phyloP scores from a whole-genome alignment of 805 yeast species.

The Candida peoriensis region DNA sequence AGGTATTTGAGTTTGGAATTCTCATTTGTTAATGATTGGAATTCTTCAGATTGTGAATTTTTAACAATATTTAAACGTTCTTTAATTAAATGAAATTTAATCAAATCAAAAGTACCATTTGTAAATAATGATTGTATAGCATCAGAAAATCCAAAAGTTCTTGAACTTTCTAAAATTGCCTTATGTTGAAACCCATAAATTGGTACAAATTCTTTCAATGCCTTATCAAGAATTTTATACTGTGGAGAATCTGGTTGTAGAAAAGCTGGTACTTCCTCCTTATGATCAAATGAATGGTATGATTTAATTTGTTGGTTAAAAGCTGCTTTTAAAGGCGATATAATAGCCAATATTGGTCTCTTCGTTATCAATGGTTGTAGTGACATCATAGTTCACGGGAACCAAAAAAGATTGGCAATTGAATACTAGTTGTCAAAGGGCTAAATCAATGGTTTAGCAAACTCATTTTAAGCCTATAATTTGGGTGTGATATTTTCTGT shows the following conservation, averaged over 20 bases:
- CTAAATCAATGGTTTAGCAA: no score
- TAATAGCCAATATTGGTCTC: no score
- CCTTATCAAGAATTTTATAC: conserved; percentile 33
- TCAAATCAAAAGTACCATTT: conserved; percentile 45
- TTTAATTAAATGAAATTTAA: conserved; percentile 49
- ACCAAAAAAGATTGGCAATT: no score
- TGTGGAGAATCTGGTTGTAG: conserved; percentile 30
- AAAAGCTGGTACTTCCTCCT: conserved; percentile 18
- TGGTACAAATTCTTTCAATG: conserved; percentile 39
- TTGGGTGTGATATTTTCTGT: no score
- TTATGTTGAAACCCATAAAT: conserved; percentile 43
- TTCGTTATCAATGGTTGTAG: no score
- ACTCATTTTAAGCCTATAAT: no score
- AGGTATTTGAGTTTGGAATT: conserved; percentile 39
- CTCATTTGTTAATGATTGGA: conserved; percentile 29
- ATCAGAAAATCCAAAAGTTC: conserved; percentile 47
- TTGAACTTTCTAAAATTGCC: conserved; percentile 45
- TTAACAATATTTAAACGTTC: conserved; percentile 40
- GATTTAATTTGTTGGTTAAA: background rate
- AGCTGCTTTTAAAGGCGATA: no score
- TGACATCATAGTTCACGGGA: no score
- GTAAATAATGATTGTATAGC: conserved; percentile 38
- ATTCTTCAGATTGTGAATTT: conserved; percentile 26
- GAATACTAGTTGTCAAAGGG: no score
- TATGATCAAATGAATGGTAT: conserved; percentile 27